Conservation (phyloP, 257 asterid species). For the Solanum bulbocastanum region DNA sequence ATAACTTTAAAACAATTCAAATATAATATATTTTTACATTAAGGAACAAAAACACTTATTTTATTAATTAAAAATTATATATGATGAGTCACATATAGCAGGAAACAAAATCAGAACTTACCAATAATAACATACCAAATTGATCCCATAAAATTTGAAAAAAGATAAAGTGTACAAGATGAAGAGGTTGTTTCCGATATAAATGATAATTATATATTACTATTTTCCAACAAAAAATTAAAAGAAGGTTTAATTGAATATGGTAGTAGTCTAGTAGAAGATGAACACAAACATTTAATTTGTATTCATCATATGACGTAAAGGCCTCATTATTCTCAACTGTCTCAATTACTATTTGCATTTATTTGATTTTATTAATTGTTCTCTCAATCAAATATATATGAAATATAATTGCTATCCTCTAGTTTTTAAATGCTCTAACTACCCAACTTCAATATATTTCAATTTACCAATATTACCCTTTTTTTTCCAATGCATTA, state of each 20-base stretch:
- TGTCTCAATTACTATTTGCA: slow-evolving; percentile 75
- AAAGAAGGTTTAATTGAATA: background rate
- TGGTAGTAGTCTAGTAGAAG: background rate
- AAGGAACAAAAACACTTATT: background rate
- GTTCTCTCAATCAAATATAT: slow-evolving; percentile 54
- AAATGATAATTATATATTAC: background rate
- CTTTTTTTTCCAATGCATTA: background rate
- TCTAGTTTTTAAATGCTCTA: slow-evolving; percentile 31
- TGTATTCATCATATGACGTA: slow-evolving; percentile 70
- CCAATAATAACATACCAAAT: too few relatives aligned
- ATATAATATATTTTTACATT: background rate
- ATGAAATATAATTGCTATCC: background rate
- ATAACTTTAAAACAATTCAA: background rate
- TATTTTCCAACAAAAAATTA: background rate
- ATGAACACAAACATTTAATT: slow-evolving; percentile 30
- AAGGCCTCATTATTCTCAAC: slow-evolving; percentile 75
- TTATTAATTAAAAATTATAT: background rate
- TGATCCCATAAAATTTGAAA: too few relatives aligned
- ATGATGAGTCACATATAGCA: background rate
- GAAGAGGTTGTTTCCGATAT: background rate
- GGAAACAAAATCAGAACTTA: too few relatives aligned
- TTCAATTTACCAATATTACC: slow-evolving; percentile 23
- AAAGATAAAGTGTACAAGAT: too few relatives aligned
- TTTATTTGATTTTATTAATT: slow-evolving; percentile 61
- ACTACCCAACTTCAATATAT: slow-evolving; percentile 11